Percentiles rank a stretch among this genome's conserved stretches.
Conservation (phyloP, 305 asterid species). For the Plantago coronopus region DNA sequence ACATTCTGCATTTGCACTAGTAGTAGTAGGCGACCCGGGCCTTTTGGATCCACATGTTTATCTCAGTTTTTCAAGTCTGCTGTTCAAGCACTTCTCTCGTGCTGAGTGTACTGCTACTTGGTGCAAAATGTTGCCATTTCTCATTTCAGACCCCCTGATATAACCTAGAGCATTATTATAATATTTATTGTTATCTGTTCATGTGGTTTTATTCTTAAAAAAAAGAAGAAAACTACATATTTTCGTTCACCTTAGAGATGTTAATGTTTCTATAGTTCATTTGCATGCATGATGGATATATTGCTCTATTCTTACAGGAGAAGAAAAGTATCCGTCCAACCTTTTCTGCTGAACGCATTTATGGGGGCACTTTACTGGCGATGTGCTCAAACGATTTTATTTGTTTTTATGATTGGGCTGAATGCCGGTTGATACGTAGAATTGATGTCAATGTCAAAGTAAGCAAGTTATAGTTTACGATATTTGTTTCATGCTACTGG, state of each 20-base stretch:
- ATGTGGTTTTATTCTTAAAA: not conserved
- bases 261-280: conserved; percentile 15
- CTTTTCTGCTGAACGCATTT: conserved; percentile 90
- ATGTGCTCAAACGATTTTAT: conserved; percentile 95
- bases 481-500: conserved; percentile 1
- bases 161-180: no score
- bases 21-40: not conserved
- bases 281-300: conserved; percentile 20
- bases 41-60: no score
- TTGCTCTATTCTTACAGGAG: conserved; percentile 59
- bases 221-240: conserved; percentile 2
- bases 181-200: no score
- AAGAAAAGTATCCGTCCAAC: conserved; percentile 98
- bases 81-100: no score
- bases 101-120: no score
- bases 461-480: conserved; percentile 27
- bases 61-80: no score
- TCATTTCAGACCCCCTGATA: no score
- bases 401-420: conserved; percentile 94
- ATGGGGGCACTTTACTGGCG: conserved; percentile 84
- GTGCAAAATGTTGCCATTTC: no score
- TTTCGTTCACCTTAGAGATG: conserved; percentile 5
- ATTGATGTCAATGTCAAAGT: conserved; percentile 97
- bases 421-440: conserved; percentile 86
- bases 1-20: not conserved